A percentile compares a stretch with the other conserved stretches of the same genome.
phyloP scores from a whole-genome alignment of 2,329 filamentous ascomycete species.

The Calonectria naviculata region DNA sequence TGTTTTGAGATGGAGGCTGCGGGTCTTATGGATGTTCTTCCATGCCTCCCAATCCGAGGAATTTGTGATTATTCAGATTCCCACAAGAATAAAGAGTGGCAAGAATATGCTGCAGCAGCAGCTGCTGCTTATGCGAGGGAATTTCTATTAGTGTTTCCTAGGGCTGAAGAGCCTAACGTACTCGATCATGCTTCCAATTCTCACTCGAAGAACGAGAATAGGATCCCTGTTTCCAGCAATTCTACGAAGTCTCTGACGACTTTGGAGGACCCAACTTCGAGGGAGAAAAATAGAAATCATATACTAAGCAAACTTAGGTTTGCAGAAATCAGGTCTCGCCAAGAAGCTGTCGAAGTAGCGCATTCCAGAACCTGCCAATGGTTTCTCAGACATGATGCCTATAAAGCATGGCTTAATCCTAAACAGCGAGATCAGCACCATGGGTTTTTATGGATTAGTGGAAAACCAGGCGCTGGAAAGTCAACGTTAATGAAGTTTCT shows the following conservation, averaged over 20 bases:
- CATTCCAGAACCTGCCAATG: neutral
- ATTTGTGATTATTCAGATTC: neutral
- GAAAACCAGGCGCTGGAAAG: constrained; percentile 2
- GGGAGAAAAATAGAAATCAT: too few relatives aligned
- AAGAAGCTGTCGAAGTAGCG: neutral
- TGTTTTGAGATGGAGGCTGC: neutral
- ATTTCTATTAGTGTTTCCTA: neutral
- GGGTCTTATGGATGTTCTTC: neutral
- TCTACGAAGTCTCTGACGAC: too few relatives aligned
- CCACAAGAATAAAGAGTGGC: neutral
- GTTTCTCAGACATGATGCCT: neutral
- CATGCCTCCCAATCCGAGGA: neutral
- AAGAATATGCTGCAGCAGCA: neutral
- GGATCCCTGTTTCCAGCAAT: neutral
- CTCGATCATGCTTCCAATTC: too few relatives aligned
- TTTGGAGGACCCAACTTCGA: too few relatives aligned
- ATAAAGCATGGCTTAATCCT: neutral
- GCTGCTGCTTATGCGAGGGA: neutral
- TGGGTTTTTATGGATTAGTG: neutral
- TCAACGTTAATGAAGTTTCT: constrained; percentile 6
- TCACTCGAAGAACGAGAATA: too few relatives aligned
- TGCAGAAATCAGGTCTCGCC: neutral
- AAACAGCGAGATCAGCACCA: neutral
- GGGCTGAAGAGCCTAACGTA: too few relatives aligned
- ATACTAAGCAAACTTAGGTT: too few relatives aligned